Evolutionary conservation across 805 yeast species (phyloP), one percentile per base, ranked within the genome.

Genomic region (Myxozyma sirexii): DNA sequence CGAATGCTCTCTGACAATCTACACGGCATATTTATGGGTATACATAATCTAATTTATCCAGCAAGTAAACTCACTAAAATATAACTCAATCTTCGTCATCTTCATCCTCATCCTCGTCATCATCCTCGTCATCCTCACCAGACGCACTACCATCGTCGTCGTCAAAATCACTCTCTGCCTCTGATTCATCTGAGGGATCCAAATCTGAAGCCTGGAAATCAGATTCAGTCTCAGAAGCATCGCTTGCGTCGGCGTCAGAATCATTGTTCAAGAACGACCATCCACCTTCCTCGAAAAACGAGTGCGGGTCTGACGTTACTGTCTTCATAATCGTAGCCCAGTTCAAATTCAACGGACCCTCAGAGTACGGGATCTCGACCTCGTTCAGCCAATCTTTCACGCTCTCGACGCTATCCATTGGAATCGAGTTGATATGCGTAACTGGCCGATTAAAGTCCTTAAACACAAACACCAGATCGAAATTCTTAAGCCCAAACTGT

Each of bases 251-350:
- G 51, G 82, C 87, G 59, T 86, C 97, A 21, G 92, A 91, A 47
- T 86, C 93, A 43, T 94, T 93, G 29, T 91, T 89, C 74, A 94
- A 82, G 82, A 94, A 90, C 29, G 84, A 82, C 99, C 99, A 94
- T 55, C 99, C 99, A 8, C 98, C 99, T 69, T 90, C 96, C 49
- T 82, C 77, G 75, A 92, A 94, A 77, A 94, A 94, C 71, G 90
- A 93, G 72, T 90, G 90, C 13, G 99, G 98, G 74, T 94, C 97
- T 3, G 91, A 85, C 65, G 82, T 84, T 64, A 93, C 84, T 0
- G 97, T 90, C 76, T 91, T 93, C 97, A 94, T 93, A 71, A 94
- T 92, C 24, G 91, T 86, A 13, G 85, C 79, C 99, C 99, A 94
- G 77, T 90, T 91, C 82, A 94, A 84, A 77, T 93, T 93, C 76